A percentile compares a stretch with the other conserved stretches of the same genome.
These are phyloP conservation scores for Hammondia hammondi DNA, from an alignment of 169 alveolate species.

Conservation along the genomic window DNA sequence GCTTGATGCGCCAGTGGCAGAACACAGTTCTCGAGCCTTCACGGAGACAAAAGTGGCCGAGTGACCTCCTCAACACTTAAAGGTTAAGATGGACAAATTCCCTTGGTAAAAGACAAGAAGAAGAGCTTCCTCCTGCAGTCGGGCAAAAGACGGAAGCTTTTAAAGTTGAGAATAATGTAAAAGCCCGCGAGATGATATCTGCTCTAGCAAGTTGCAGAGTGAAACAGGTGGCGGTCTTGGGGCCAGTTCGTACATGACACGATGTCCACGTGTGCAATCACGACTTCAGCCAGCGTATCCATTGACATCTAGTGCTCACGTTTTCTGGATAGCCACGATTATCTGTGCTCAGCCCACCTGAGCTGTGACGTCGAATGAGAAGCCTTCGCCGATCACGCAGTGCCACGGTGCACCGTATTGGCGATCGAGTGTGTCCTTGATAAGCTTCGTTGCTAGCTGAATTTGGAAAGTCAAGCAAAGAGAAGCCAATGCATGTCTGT, in stretches of 20 bases:
- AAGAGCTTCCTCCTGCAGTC: conserved; percentile 53
- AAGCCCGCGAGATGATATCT: too few species aligned
- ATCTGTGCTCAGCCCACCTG: conserved; percentile 67
- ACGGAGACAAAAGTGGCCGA: not conserved
- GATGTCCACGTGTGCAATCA: too few species aligned
- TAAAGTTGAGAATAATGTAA: not conserved
- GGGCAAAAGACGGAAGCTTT: too few species aligned
- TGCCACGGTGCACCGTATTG: conserved; percentile 85
- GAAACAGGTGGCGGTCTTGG: too few species aligned
- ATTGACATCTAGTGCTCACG: too few species aligned
- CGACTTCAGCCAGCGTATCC: too few species aligned
- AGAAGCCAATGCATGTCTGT: not conserved
- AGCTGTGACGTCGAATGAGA: conserved; percentile 80
- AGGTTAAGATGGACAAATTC: conserved; percentile 30
- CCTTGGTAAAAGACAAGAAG: conserved; percentile 58
- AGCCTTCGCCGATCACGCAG: conserved; percentile 83
- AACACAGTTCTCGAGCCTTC: not conserved
- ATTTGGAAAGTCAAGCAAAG: not conserved
- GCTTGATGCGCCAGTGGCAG: too few species aligned
- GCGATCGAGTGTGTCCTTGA: conserved; percentile 81
- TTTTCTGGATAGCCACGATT: too few species aligned
- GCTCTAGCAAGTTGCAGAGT: too few species aligned
- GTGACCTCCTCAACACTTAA: conserved; percentile 30
- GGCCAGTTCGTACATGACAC: too few species aligned
- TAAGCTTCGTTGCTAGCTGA: conserved; percentile 73